phyloP scores from a whole-genome alignment of 805 yeast genomes.

The Sugiyamaella valdiviana region DNA sequence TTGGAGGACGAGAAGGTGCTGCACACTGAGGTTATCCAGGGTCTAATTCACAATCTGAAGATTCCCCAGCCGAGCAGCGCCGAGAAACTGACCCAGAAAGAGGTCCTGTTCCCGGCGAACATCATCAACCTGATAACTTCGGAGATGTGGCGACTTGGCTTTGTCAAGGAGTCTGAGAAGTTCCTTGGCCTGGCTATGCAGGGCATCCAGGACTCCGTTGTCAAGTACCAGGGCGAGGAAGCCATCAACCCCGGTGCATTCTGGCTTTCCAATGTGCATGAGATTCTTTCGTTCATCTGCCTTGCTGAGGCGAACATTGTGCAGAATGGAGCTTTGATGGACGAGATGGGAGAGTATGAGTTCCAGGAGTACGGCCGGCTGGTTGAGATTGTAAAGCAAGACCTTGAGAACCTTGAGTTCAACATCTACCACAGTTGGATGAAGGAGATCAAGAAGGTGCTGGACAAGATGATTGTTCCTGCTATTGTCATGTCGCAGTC shows the following conservation, averaged over 20 bases:
- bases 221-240: conserved; percentile 75
- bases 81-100: conserved; percentile 75
- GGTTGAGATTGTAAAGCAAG: conserved; percentile 87
- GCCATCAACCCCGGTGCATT: conserved; percentile 89
- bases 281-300: conserved; percentile 86
- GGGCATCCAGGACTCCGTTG: conserved; percentile 78
- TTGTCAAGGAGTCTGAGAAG: conserved; percentile 85
- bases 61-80: conserved; percentile 84
- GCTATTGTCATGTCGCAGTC: conserved; percentile 94
- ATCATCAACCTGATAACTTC: conserved; percentile 84
- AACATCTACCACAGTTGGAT: conserved; percentile 96
- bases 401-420: conserved; percentile 85
- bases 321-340: conserved; percentile 70
- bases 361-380: conserved; percentile 82
- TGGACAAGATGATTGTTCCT: conserved; percentile 88
- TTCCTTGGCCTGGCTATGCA: conserved; percentile 84
- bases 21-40: conserved; percentile 80
- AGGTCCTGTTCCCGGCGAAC: conserved; percentile 93
- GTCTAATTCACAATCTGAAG: conserved; percentile 74
- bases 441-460: conserved; percentile 84
- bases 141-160: conserved; percentile 97
- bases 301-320: conserved; percentile 90
- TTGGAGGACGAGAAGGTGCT: conserved; percentile 36
- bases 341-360: conserved; percentile 85
- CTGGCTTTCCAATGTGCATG: conserved; percentile 96